A percentile compares a stretch with the other conserved stretches of the same genome.
Conservation (phyloP, 2,329 filamentous ascomycete genomes). For the Trichoderma sp. region DNA sequence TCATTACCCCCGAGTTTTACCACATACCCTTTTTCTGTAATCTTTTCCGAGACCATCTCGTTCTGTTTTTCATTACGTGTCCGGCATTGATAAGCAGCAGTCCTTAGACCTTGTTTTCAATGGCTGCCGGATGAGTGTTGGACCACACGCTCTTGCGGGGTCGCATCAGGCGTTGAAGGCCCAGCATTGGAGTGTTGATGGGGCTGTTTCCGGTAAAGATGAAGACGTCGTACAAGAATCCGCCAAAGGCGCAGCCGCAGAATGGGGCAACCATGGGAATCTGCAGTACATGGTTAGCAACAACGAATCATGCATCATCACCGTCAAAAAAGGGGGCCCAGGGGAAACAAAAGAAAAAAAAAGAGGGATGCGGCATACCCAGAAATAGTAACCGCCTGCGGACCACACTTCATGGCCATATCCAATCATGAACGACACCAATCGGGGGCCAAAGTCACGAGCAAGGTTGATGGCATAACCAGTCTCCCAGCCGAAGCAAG, state of each 20-base stretch:
- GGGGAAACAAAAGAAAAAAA: neutral
- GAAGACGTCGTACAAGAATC: slow-evolving; percentile 65
- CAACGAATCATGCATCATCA: neutral
- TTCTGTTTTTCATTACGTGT: slow-evolving; percentile 9
- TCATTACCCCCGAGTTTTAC: neutral
- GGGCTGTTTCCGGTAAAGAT: slow-evolving; percentile 70
- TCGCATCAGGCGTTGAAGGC: slow-evolving; percentile 52
- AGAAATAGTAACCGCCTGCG: slow-evolving; percentile 69
- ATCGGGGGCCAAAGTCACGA: slow-evolving; percentile 67
- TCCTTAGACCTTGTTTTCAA: slow-evolving; percentile 21
- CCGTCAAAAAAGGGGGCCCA: slow-evolving; percentile 10
- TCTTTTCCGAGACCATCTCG: slow-evolving; percentile 10
- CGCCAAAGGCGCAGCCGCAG: slow-evolving; percentile 60
- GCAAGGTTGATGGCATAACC: slow-evolving; percentile 74
- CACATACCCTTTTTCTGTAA: neutral
- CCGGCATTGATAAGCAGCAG: neutral
- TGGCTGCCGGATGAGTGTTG: slow-evolving; percentile 32
- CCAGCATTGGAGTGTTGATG: slow-evolving; percentile 65
- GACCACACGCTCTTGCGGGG: slow-evolving; percentile 38
- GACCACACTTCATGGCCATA: slow-evolving; percentile 67
- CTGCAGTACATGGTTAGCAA: slow-evolving; percentile 36
- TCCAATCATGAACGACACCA: slow-evolving; percentile 65
- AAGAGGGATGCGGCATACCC: slow-evolving; percentile 48
- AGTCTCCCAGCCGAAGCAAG: slow-evolving; percentile 73
- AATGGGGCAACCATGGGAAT: slow-evolving; percentile 73